phyloP scores from a whole-genome alignment of 768 basidiomycete species.

The Pisolithus marmoratus region DNA sequence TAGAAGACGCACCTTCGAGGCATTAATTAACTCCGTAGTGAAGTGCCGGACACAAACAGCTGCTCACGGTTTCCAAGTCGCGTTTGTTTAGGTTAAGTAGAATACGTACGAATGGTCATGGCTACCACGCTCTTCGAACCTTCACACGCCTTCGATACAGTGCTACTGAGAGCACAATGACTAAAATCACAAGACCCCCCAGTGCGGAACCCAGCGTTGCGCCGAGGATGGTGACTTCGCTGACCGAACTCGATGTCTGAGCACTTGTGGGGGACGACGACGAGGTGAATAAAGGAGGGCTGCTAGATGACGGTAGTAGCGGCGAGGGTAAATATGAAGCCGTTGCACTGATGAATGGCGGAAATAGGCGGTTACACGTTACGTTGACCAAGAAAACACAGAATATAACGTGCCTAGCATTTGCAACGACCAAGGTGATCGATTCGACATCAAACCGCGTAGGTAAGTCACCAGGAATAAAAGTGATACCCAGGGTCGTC shows the following conservation, averaged over 20 bases:
- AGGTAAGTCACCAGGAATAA: constrained; percentile 20
- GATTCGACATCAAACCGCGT: constrained; percentile 34
- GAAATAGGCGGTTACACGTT: neutral
- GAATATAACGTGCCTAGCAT: constrained; percentile 28
- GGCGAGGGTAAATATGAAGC: constrained; percentile 21
- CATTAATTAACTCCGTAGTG: too few species aligned
- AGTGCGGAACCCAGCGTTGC: constrained; percentile 10
- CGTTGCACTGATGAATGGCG: constrained; percentile 13
- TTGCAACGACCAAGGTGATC: constrained; percentile 33
- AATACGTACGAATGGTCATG: too few species aligned
- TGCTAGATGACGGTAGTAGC: constrained; percentile 20
- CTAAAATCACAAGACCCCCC: constrained; percentile 8
- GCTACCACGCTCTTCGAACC: too few species aligned
- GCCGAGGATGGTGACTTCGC: constrained; percentile 12
- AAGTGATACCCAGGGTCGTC: constrained; percentile 40
- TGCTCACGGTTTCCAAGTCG: too few species aligned
- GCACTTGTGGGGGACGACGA: constrained; percentile 4
- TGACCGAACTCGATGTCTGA: neutral
- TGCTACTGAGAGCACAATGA: neutral
- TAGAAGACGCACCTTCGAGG: too few species aligned
- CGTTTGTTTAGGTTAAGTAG: too few species aligned
- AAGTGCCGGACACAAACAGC: too few species aligned
- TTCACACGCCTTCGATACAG: constrained; percentile 6
- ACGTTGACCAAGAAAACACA: neutral
- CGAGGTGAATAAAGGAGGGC: constrained; percentile 11